phyloP scores from a whole-genome alignment of 2,329 filamentous ascomycete genomes.

The Nemania bipapillata region DNA sequence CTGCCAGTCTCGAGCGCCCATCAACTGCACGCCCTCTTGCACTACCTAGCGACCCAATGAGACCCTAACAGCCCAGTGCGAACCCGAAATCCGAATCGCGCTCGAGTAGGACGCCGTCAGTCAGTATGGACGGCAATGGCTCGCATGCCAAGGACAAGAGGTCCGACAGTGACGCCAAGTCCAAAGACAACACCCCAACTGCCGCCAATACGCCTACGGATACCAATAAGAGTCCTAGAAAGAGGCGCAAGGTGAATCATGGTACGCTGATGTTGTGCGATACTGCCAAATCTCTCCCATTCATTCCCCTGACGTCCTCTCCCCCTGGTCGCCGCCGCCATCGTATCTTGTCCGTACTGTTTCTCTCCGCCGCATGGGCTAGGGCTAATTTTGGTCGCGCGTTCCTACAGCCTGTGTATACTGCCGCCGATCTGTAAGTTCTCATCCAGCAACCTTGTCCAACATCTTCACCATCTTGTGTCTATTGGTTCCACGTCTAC shows the following conservation, averaged over 20 bases:
- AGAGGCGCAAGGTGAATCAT: slow-evolving; percentile 89
- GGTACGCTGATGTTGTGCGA: slow-evolving; percentile 72
- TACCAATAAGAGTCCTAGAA: slow-evolving; percentile 72
- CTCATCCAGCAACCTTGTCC: slow-evolving; percentile 45
- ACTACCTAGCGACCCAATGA: slow-evolving; percentile 60
- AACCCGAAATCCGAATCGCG: slow-evolving; percentile 48
- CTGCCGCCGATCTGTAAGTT: slow-evolving; percentile 88
- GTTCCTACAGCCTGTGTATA: slow-evolving; percentile 81
- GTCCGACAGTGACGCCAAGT: slow-evolving; percentile 55
- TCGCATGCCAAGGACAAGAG: slow-evolving; percentile 55
- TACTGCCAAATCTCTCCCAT: slow-evolving; percentile 44
- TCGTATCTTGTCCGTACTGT: slow-evolving; percentile 41
- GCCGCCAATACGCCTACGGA: slow-evolving; percentile 49
- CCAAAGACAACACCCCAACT: slow-evolving; percentile 51
- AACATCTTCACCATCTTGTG: slow-evolving; percentile 45
- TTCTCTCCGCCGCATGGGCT: slow-evolving; percentile 48
- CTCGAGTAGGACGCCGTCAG: slow-evolving; percentile 46
- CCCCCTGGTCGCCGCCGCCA: slow-evolving; percentile 37
- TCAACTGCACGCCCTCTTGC: slow-evolving; percentile 57
- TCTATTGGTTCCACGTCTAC: slow-evolving; percentile 51
- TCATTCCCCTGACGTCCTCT: slow-evolving; percentile 33
- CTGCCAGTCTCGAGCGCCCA: slow-evolving; percentile 54
- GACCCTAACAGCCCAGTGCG: slow-evolving; percentile 53
- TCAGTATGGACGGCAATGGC: slow-evolving; percentile 50
- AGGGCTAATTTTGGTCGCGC: slow-evolving; percentile 55